Evolutionary conservation across 108 stramenopile species (phyloP), one percentile per base, ranked within the genome.

Genomic region (Cyclotella cryptica): DNA sequence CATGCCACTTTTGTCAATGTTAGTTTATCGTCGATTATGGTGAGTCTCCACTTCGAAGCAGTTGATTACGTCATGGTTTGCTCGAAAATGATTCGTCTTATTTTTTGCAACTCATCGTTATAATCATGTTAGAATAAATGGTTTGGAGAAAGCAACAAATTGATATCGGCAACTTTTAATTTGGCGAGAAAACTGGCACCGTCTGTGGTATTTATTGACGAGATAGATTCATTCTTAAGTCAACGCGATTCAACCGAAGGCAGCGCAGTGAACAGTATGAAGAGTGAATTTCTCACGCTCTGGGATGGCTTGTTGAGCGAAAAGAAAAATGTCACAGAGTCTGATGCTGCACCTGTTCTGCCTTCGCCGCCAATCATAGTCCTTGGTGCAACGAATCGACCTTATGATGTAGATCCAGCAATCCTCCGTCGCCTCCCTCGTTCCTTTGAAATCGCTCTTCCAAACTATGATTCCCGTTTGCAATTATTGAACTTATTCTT

Each of bases 141-240:
- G 90, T 95, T 98, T 64, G 99, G 99, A 10, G 99, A 99, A 81
- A 88, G 87, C 69, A 95, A 98, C 69, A 98, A 98, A 79, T 62
- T 98, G 46, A 92, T 97, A 43, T 84, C 92, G 18, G 98, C 98
- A 17, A 90, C 95, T 11, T 99, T 99, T 82, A 78, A 85, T 41
- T 73, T 99, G 75, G 97, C 98, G 12, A 73, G 84, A 52, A 98
- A 98, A 71, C 77, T 99, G 54, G 87, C 96, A 10, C 99, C 99
- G 4, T 89, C 90, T 64, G 89, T 99, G 29, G 88, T 99, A 22
- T 99, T 99, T 76, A 96, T 99, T 42, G 99, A 98, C 79, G 99
- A 99, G 83, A 88, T 99, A 43, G 98, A 99, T 81, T 90, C 95
- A 19, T 96, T 98, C 72, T 72, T 99, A 51, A 72, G 80, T 69